A percentile compares a stretch with the other conserved stretches of the same genome.
Evolutionary conservation across 1,284 basidiomycete species (phyloP).

Genomic region (Phellopilus nigrolimitatus): DNA sequence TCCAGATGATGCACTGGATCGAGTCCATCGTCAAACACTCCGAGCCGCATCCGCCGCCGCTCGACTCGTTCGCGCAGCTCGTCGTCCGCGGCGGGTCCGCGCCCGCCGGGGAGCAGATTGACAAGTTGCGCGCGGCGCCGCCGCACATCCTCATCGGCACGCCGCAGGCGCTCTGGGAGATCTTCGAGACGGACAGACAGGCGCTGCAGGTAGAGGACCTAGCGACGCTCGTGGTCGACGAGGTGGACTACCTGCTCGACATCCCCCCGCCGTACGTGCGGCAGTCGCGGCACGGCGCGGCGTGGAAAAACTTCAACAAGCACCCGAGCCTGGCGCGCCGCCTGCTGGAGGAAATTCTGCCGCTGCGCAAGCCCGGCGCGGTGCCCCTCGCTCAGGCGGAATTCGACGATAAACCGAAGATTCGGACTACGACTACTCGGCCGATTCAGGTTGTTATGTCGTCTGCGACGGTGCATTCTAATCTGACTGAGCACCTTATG

Average conservation of each 20-base stretch:
- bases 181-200: constrained; percentile 39
- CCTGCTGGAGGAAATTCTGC: constrained; percentile 48
- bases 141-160: constrained; percentile 71
- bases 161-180: constrained; percentile 60
- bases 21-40: constrained; percentile 41
- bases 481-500: constrained; percentile 11
- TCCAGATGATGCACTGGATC: constrained; percentile 67
- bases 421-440: not conserved
- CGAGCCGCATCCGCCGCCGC: constrained; percentile 27
- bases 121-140: constrained; percentile 36
- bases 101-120: constrained; percentile 32
- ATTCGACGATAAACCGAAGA: constrained; percentile 11
- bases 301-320: constrained; percentile 37
- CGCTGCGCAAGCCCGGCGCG: constrained; percentile 15
- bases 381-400: constrained; percentile 6
- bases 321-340: constrained; percentile 57
- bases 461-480: constrained; percentile 18
- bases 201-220: constrained; percentile 43
- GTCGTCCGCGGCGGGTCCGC: constrained; percentile 45
- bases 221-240: constrained; percentile 63
- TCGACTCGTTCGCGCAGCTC: constrained; percentile 51
- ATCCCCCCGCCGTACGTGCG: constrained; percentile 39
- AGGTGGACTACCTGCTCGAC: constrained; percentile 66
- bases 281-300: constrained; percentile 33
- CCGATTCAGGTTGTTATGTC: constrained; percentile 18